Percentiles rank a stretch among this genome's conserved stretches.
phyloP scores from a whole-genome alignment of 192 early-diverging fungal species.

The Coemansia sp. region DNA sequence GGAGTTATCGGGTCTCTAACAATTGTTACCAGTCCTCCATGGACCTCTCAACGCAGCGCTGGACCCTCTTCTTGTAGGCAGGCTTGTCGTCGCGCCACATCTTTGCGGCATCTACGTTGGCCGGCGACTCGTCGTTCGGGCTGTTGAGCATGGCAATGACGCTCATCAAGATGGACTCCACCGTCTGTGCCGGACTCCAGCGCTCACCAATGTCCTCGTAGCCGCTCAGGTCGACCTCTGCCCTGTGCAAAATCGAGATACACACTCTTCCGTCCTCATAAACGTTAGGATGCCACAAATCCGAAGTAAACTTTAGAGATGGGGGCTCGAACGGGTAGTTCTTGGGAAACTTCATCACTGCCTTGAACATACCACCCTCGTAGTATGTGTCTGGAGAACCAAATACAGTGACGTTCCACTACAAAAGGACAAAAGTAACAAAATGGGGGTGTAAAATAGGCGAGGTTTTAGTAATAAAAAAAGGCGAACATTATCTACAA shows the following conservation, averaged over 20 bases:
- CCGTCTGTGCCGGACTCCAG: slow-evolving; percentile 95
- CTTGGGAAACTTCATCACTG: slow-evolving; percentile 67
- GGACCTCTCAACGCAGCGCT: slow-evolving; percentile 58
- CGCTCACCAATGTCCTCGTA: slow-evolving; percentile 89
- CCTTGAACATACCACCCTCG: slow-evolving; percentile 95
- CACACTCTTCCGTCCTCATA: slow-evolving; percentile 90
- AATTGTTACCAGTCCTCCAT: slow-evolving; percentile 17
- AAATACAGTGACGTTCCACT: slow-evolving; percentile 91
- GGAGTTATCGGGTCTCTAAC: not conserved
- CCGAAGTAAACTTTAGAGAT: slow-evolving; percentile 75
- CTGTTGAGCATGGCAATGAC: slow-evolving; percentile 89
- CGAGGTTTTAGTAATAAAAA: not conserved
- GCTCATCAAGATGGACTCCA: slow-evolving; percentile 87
- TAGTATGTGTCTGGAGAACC: slow-evolving; percentile 86
- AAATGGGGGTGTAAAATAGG: no score
- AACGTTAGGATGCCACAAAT: slow-evolving; percentile 96
- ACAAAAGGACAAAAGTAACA: slow-evolving; percentile 8
- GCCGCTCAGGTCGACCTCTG: slow-evolving; percentile 87
- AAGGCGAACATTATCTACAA: not conserved
- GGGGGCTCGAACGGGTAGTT: slow-evolving; percentile 90
- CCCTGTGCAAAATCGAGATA: slow-evolving; percentile 89
- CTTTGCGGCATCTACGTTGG: slow-evolving; percentile 94
- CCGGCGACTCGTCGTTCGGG: slow-evolving; percentile 94
- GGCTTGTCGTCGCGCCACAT: slow-evolving; percentile 71
- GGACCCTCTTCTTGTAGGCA: slow-evolving; percentile 76